phyloP scores from a whole-genome alignment of 1,284 basidiomycete species.

The Rhizoctonia solani region DNA sequence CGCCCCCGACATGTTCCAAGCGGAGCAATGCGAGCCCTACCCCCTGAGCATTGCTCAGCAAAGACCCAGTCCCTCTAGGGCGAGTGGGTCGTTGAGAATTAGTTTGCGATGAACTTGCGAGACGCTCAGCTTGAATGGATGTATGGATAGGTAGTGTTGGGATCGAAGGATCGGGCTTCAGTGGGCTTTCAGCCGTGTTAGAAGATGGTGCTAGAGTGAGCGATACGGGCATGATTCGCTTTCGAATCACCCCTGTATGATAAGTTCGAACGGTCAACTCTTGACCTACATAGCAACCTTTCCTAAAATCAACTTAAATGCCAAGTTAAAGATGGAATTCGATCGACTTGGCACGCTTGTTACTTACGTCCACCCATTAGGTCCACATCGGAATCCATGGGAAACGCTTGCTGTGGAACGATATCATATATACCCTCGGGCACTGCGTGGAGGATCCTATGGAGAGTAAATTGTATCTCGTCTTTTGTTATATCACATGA shows the following conservation, averaged over 20 bases:
- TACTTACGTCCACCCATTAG: conserved; percentile 86
- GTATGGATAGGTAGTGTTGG: conserved; percentile 23
- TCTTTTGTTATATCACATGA: conserved; percentile 56
- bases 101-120: conserved; percentile 25
- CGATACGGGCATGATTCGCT: conserved; percentile 83
- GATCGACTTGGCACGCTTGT: background rate
- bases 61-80: conserved; percentile 67
- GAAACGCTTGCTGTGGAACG: conserved; percentile 74
- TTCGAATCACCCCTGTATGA: conserved; percentile 90
- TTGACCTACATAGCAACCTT: conserved; percentile 98
- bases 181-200: conserved; percentile 17
- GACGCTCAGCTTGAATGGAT: conserved; percentile 26
- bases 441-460: conserved; percentile 82
- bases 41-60: conserved; percentile 57
- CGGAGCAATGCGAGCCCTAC: conserved; percentile 72
- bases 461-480: conserved; percentile 68
- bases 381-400: conserved; percentile 93
- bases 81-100: conserved; percentile 44
- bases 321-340: background rate
- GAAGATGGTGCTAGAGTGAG: conserved; percentile 44
- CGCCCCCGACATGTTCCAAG: conserved; percentile 61
- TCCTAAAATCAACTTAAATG: conserved; percentile 85
- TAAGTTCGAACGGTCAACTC: conserved; percentile 96
- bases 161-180: background rate
- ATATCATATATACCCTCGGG: conserved; percentile 88